These are phyloP conservation scores for Herpetomonas tarakana DNA, from an alignment of 208 protist species.

Conservation along the genomic window DNA sequence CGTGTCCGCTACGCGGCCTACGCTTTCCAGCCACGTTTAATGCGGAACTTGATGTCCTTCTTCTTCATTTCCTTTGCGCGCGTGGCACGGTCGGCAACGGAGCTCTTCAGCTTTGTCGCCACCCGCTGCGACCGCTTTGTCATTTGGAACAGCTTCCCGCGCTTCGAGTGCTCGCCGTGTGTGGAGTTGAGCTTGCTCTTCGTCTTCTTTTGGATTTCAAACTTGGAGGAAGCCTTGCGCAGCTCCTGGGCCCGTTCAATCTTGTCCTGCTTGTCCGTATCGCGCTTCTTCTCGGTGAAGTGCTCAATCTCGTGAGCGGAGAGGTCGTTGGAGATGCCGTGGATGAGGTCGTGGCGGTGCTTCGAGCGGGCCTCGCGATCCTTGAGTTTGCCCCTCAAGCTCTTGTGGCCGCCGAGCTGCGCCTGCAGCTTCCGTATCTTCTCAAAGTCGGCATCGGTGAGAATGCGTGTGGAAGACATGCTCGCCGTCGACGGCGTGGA, in stretches of 20 bases:
- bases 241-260: constrained; percentile 79
- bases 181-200: constrained; percentile 91
- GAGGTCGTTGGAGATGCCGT: constrained; percentile 77
- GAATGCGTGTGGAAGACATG: constrained; percentile 52
- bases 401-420: constrained; percentile 68
- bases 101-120: constrained; percentile 80
- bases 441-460: constrained; percentile 83
- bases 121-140: constrained; percentile 87
- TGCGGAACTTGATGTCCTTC: constrained; percentile 93
- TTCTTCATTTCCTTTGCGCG: constrained; percentile 89
- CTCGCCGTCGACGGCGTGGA: constrained; percentile 35
- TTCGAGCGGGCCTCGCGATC: constrained; percentile 48
- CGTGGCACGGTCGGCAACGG: constrained; percentile 60
- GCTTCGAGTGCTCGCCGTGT: constrained; percentile 82
- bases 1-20: too few relatives aligned
- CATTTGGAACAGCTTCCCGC: constrained; percentile 90
- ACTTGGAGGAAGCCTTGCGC: constrained; percentile 77
- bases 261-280: constrained; percentile 79
- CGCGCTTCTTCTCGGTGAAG: constrained; percentile 81
- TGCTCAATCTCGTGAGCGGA: constrained; percentile 81
- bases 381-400: constrained; percentile 73
- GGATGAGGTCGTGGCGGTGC: constrained; percentile 64
- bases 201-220: constrained; percentile 86
- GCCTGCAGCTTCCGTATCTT: constrained; percentile 73
- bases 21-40: constrained; percentile 89